Evolutionary conservation across 306 rosid genomes (phyloP), one percentile per base, ranked within the genome.

Genomic region (Glycyrrhiza uralensis): DNA sequence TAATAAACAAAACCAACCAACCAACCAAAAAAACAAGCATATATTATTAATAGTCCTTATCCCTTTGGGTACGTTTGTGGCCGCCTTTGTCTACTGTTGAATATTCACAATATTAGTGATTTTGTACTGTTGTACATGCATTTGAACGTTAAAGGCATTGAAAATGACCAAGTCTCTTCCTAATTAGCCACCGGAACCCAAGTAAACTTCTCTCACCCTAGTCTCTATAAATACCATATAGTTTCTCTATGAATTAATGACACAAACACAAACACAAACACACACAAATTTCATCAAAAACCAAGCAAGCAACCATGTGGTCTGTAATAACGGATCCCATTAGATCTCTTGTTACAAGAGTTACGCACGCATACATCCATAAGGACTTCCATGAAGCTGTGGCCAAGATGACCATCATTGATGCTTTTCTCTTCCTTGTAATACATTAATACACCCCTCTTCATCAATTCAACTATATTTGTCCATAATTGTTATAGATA

Each of bases 341-440:
- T n/a, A 80, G 30, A 74, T 5, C 38, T 26, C 60, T 77, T 23
- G 4, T 23, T 8, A 58, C 70, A 42, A 63, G 20, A 20, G 4
- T 62, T 59, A 0, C 73, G 12, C 65, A 30, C 14, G 69, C 50
- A 3, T 29, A 60, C 59, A 52, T 81, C 61, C 88, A 74, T 6
- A 36, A 60, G 58, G 85, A 84, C 26, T 84, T 84, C 62, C 85
- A 84, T 74, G 83, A 65, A 33, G 81, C 76, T 13, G 79, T 78
- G 15, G 32, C 83, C 30, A 77, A 29, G 78, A 81, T 84, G 88
- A 49, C 88, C 39, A 68, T 81, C 79, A 66, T 78, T 0, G 83
- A 84, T 10, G 50, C 83, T 51, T 75, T 77, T 60, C 85, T 84
- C 54, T 84, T 84, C 74, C 26, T 81, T 7, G 88, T 84, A n/a